These are phyloP conservation scores for Aspergillus transmontanensis DNA, from an alignment of 2,329 filamentous ascomycete species.

Conservation along the genomic window DNA sequence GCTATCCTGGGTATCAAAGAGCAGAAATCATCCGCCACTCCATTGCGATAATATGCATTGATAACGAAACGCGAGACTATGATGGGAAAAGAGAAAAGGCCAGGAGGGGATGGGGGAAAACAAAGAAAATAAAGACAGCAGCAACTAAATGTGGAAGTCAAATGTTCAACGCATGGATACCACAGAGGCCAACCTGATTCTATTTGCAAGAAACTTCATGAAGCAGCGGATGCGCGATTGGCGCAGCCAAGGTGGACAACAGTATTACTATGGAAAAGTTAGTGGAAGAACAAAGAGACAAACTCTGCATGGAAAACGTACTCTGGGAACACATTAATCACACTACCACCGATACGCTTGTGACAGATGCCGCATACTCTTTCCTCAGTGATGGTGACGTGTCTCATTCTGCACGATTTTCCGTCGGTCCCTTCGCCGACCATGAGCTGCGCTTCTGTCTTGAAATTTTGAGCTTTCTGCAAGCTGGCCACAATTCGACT, in stretches of 20 bases:
- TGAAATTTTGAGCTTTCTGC: conserved; percentile 76
- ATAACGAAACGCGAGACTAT: conserved; percentile 7
- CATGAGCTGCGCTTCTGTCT: conserved; percentile 70
- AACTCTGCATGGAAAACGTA: conserved; percentile 48
- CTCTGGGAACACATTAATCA: conserved; percentile 86
- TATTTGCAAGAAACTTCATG: conserved; percentile 24
- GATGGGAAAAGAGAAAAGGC: conserved; percentile 16
- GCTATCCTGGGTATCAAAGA: conserved; percentile 42
- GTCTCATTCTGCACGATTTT: conserved; percentile 61
- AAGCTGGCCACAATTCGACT: conserved; percentile 75
- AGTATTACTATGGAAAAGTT: conserved; percentile 43
- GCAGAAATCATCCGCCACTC: conserved; percentile 27
- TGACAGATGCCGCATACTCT: conserved; percentile 89
- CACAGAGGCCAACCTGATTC: conserved; percentile 9
- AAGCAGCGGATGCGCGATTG: conserved; percentile 43
- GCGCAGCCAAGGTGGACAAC: conserved; percentile 84
- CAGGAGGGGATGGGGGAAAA: conserved; percentile 23
- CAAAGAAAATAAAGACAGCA: conserved; percentile 17
- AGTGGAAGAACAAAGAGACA: conserved; percentile 14
- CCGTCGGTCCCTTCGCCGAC: conserved; percentile 65
- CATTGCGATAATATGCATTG: conserved; percentile 15
- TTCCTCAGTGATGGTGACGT: conserved; percentile 84
- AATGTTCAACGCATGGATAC: conserved; percentile 8
- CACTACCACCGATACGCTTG: conserved; percentile 87
- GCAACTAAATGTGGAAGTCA: neutral